phyloP scores from a whole-genome alignment of 2,329 filamentous ascomycete species.

The Teratosphaeria destructans region DNA sequence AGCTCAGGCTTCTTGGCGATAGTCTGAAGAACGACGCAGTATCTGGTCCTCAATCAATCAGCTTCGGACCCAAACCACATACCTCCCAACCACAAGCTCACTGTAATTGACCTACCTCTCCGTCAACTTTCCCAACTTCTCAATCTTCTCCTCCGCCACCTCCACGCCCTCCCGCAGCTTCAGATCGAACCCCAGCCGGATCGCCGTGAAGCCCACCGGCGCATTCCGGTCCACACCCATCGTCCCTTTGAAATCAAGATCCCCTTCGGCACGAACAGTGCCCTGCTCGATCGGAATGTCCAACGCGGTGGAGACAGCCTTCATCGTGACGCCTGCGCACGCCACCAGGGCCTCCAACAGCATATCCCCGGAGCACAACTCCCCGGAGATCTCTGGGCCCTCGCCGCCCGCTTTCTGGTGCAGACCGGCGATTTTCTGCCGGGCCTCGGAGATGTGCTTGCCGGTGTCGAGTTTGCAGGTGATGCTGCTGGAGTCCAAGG shows the following conservation, averaged over 20 bases:
- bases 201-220: constrained; percentile 39
- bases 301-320: constrained; percentile 40
- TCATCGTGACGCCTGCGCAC: constrained; percentile 42
- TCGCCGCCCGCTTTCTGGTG: constrained; percentile 39
- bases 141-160: constrained; percentile 33
- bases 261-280: constrained; percentile 35
- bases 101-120: constrained; percentile 23
- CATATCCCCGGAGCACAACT: constrained; percentile 42
- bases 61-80: too few relatives aligned
- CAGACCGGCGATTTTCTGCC: constrained; percentile 35
- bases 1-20: constrained; percentile 28
- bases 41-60: constrained; percentile 10
- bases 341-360: constrained; percentile 41
- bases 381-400: constrained; percentile 33
- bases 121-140: constrained; percentile 38
- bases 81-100: too few relatives aligned
- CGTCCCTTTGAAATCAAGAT: constrained; percentile 41
- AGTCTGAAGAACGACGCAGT: constrained; percentile 38
- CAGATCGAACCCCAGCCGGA: constrained; percentile 35
- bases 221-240: constrained; percentile 38
- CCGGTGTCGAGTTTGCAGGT: constrained; percentile 38
- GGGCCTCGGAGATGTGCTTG: constrained; percentile 30
- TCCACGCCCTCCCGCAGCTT: constrained; percentile 27
- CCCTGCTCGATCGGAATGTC: constrained; percentile 34
- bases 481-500: constrained; percentile 35